phyloP scores from a whole-genome alignment of 345 rosid genomes.

The Populus euphratica region DNA sequence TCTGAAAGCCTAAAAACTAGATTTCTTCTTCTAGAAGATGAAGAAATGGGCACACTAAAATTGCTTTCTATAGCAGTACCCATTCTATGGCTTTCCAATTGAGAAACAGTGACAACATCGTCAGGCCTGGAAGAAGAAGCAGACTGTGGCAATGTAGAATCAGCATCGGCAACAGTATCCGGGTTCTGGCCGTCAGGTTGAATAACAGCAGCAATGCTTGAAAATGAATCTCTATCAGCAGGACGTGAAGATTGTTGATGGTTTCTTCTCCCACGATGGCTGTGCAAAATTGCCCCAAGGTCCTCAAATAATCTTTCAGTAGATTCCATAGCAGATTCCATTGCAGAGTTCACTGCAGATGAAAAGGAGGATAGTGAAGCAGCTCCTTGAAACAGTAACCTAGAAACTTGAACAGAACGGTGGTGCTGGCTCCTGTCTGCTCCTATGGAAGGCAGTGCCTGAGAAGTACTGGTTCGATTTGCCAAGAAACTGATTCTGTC shows the following conservation, averaged over 20 bases:
- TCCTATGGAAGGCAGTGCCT: not conserved
- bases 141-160: conserved; percentile 12
- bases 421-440: conserved; percentile 10
- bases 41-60: not conserved
- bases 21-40: conserved; percentile 11
- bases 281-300: conserved; percentile 36
- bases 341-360: conserved; percentile 30
- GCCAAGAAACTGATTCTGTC: conserved; percentile 17
- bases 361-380: conserved; percentile 35
- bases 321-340: conserved; percentile 32
- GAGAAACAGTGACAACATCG: conserved; percentile 11
- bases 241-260: conserved; percentile 19
- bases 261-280: conserved; percentile 26
- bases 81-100: not conserved
- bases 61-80: not conserved
- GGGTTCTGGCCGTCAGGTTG: conserved; percentile 18
- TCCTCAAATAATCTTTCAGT: conserved; percentile 33
- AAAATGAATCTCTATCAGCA: conserved; percentile 26
- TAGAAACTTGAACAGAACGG: conserved; percentile 27
- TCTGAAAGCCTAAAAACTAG: conserved; percentile 4
- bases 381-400: conserved; percentile 26
- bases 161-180: conserved; percentile 20
- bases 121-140: conserved; percentile 19
- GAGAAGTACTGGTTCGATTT: conserved; percentile 1
- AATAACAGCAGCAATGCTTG: conserved; percentile 13